Evolutionary conservation across 78 protist species (phyloP).

Genomic region (Polysphondylium violaceum): DNA sequence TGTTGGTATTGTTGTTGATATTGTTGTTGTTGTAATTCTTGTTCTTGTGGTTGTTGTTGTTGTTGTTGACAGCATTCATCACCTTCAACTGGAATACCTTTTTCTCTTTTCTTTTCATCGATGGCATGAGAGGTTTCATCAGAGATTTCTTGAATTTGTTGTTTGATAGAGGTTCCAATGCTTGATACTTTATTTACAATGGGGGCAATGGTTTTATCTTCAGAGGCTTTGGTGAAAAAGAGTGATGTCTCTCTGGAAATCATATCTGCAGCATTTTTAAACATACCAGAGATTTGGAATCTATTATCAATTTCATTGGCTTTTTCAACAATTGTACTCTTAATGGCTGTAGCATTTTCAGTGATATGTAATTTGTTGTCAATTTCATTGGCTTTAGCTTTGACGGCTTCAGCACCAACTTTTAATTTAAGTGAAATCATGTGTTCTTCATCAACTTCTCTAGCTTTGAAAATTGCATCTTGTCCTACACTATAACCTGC

Average conservation of each 20-base stretch:
- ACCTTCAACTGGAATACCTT: slow-evolving; percentile 3
- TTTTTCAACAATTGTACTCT: slow-evolving; percentile 45
- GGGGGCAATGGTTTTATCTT: slow-evolving; percentile 41
- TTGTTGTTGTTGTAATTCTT: slow-evolving; percentile 19
- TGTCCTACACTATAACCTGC: slow-evolving; percentile 81
- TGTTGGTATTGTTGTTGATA: slow-evolving; percentile 33
- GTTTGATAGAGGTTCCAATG: slow-evolving; percentile 33
- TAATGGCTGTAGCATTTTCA: slow-evolving; percentile 76
- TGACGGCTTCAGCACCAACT: slow-evolving; percentile 78
- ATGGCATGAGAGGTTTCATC: slow-evolving; percentile 47
- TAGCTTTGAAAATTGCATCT: slow-evolving; percentile 63
- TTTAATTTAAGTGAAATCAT: slow-evolving; percentile 55
- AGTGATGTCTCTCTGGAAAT: slow-evolving; percentile 30
- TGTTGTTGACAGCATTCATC: not conserved
- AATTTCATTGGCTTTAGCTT: slow-evolving; percentile 70
- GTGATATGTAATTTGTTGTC: slow-evolving; percentile 72
- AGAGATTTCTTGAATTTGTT: slow-evolving; percentile 33
- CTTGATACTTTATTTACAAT: slow-evolving; percentile 16
- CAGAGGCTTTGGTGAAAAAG: slow-evolving; percentile 18
- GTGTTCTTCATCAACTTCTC: slow-evolving; percentile 77
- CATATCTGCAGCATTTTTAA: slow-evolving; percentile 54
- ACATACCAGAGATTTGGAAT: slow-evolving; percentile 81
- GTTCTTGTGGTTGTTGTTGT: not conserved
- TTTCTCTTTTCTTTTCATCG: slow-evolving; percentile 79
- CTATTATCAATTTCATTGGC: slow-evolving; percentile 77